Evolutionary conservation across 768 basidiomycete genomes (phyloP), one percentile per base, ranked within the genome.

Genomic region (Amanita rimosa): DNA sequence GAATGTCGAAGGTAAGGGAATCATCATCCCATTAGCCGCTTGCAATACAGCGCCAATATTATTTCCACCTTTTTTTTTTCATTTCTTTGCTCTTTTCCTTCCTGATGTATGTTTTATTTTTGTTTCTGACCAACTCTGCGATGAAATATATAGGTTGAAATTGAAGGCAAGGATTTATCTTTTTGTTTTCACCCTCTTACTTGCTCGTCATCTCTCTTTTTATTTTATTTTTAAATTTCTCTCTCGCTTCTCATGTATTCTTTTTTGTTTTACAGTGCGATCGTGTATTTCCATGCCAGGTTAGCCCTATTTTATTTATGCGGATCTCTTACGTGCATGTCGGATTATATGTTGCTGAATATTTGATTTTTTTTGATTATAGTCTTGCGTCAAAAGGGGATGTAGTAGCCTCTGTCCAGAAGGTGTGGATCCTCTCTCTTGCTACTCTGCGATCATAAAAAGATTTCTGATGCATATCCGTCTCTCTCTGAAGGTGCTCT

Each of bases 321-420:
- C 16, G 39, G 10, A 37, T 34, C 46, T 24, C 14, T 52, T 26
- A 38, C 46, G 33, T 41, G 22, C 29, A 46, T 40, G 49, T 57
- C 39, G 46, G 46, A n/a, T 45, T 53, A 53, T 50, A 57, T 54
- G n/a, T n/a, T n/a, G 37, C 45, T 54, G 26, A 22, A 26, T 17
- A 4, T 6, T 3, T 22, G n/a, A 44, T 39, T 45, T 11, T 41
- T 48, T n/a, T n/a, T n/a, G n/a, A n/a, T n/a, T 38, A 49, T 54
- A 76, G 74, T 80, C 79, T 44, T 81, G 79, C 56, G 75, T 76
- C 22, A 81, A 81, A 61, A 67, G 79, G 53, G 79, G 83, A 29
- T 81, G 79, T 54, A 76, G 75, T 3, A 77, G 74, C 50, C 71
- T 79, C 47, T 79, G 78, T 57, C 78, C 78, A 41, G 78, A 79